Evolutionary conservation across 2,329 filamentous ascomycete species (phyloP), one percentile per base, ranked within the genome.

Genomic region (Chalaropsis ovoidea): DNA sequence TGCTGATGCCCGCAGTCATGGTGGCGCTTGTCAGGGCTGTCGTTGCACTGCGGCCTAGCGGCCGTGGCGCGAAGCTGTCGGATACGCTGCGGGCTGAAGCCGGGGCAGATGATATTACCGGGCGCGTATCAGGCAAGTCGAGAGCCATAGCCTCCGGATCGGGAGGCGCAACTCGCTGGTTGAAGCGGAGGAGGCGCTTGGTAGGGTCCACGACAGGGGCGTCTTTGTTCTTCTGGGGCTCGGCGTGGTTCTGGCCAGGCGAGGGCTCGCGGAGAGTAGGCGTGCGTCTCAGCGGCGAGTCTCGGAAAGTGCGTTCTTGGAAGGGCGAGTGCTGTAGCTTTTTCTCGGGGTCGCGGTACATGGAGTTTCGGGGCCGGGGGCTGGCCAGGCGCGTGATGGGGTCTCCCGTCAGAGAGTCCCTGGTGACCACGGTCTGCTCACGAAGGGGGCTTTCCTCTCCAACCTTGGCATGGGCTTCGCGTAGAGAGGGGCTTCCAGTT

Each of bases 341-440:
- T 62, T 65, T 65, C 52, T 64, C 69, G 65, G 68, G 63, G 42
- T 68, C 64, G 47, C 67, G 66, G 47, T 62, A 65, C 67, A 60
- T 67, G 22, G 35, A 63, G 56, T 39, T 64, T 58, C 22, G 58
- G 10, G 62, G 45, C 24, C 63, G 60, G 1, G 42, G 61, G 43
- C 56, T 67, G 65, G 65, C 67, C 65, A 58, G 69, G 69, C 70
- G 68, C 69, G 67, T 56, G 42, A 62, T 63, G 27, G 61, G n/a
- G 70, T 65, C 24, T 60, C 22, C 39, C 52, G 69, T 70, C 58
- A 62, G 69, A 43, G 31, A n/a, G 31, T 39, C 52, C 24, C 13
- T n/a, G 43, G 19, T 8, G 19, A 8, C 31, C 39, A 78, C 31
- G 81, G 82, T 72, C 83, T 85, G 70, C 17, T 86, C 82, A 54